Conservation (phyloP, 208 protist genomes). For the Trichomonas vaginalis region DNA sequence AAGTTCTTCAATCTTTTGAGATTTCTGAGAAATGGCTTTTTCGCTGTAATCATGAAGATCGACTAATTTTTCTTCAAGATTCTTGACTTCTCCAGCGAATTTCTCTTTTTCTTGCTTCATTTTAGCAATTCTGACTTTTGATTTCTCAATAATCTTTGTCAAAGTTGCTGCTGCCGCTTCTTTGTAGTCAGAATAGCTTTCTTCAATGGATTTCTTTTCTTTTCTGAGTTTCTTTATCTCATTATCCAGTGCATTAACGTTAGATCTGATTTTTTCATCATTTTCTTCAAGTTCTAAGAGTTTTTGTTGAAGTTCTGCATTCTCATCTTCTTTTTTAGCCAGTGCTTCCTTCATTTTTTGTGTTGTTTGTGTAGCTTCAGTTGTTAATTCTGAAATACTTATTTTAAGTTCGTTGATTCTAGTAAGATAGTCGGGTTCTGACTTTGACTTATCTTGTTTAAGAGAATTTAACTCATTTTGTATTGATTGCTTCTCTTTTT, state of each 20-base stretch:
- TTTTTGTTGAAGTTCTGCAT: neutral
- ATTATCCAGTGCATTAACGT: neutral
- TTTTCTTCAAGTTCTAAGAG: neutral
- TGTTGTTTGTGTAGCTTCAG: neutral
- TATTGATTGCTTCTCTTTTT: neutral
- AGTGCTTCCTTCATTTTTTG: neutral
- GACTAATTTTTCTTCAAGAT: neutral
- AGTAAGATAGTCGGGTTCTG: neutral
- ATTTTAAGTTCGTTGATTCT: neutral
- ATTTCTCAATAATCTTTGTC: neutral
- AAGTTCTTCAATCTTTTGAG: neutral
- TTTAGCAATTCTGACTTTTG: neutral
- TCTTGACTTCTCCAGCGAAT: neutral
- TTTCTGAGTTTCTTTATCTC: neutral
- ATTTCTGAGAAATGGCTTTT: neutral
- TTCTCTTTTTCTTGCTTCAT: neutral
- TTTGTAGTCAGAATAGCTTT: neutral
- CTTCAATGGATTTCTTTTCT: neutral
- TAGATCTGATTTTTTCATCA: neutral
- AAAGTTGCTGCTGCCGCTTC: neutral
- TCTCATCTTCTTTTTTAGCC: neutral
- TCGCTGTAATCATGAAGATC: neutral
- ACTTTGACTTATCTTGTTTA: neutral
- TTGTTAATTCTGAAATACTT: neutral
- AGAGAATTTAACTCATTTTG: neutral